These are phyloP conservation scores for Adansonia grandidieri DNA, from an alignment of 441 rosid genomes.

Conservation along the genomic window DNA sequence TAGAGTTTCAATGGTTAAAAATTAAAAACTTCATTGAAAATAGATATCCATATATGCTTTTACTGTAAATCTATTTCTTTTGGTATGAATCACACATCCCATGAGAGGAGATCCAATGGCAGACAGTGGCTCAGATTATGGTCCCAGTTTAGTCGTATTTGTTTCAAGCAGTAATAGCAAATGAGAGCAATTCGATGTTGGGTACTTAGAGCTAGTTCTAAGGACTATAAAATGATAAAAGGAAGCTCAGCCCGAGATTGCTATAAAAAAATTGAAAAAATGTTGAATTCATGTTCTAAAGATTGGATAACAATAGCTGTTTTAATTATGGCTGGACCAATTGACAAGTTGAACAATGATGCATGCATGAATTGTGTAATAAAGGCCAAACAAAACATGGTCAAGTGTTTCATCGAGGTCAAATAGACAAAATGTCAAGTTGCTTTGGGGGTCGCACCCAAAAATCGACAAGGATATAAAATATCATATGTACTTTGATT, in stretches of 20 bases:
- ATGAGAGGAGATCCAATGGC: neutral
- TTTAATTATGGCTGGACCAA: neutral
- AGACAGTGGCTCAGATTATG: neutral
- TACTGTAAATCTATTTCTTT: neutral
- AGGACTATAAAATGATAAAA: neutral
- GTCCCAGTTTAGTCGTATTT: neutral
- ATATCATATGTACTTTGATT: neutral
- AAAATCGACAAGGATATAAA: neutral
- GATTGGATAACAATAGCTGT: neutral
- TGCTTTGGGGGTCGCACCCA: neutral
- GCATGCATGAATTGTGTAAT: neutral
- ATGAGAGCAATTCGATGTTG: neutral
- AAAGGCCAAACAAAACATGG: neutral
- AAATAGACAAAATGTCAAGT: neutral
- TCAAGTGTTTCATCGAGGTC: neutral
- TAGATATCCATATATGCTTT: neutral
- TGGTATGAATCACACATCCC: constrained; percentile 7
- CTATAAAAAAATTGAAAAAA: no score
- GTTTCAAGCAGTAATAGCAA: neutral
- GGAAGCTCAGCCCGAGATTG: neutral
- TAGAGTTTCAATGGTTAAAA: neutral
- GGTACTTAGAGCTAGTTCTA: neutral
- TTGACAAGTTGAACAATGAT: constrained; percentile 3
- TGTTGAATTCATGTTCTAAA: neutral
- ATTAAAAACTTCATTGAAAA: neutral